A percentile compares a stretch with the other conserved stretches of the same genome.
phyloP scores from a whole-genome alignment of 2,329 filamentous ascomycete species.

The Alternaria infectoria region DNA sequence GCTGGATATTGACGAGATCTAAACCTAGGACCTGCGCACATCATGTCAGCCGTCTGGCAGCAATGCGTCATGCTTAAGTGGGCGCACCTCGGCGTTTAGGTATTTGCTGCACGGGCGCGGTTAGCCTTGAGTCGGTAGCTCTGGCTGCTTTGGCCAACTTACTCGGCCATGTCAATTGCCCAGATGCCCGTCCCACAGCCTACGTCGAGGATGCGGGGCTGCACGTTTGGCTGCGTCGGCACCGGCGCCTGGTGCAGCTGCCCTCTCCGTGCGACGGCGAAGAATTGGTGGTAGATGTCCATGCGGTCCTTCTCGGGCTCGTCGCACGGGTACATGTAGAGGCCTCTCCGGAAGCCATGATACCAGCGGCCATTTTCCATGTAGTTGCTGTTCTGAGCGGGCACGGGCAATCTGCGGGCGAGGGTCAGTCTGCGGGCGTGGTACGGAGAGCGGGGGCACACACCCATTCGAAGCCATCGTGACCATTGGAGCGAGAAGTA shows the following conservation, averaged over 20 bases:
- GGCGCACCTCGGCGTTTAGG: conserved; percentile 58
- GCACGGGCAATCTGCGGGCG: conserved; percentile 44
- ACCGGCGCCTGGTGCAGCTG: conserved; percentile 56
- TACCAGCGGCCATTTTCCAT: conserved; percentile 73
- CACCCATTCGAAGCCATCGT: conserved; percentile 54
- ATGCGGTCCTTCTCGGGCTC: conserved; percentile 78
- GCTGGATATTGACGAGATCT: conserved; percentile 68
- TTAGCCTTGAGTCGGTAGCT: conserved; percentile 34
- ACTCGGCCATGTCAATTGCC: conserved; percentile 85
- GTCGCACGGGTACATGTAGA: conserved; percentile 80
- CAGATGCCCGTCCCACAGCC: conserved; percentile 92
- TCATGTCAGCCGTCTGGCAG: conserved; percentile 33
- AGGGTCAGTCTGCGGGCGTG: conserved; percentile 23
- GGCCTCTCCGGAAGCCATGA: conserved; percentile 69
- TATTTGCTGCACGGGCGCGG: conserved; percentile 54
- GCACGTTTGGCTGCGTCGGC: conserved; percentile 36
- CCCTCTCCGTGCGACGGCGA: conserved; percentile 67
- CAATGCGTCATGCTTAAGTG: conserved; percentile 13
- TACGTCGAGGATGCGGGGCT: conserved; percentile 65
- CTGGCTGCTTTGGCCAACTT: conserved; percentile 47
- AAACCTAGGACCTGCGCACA: conserved; percentile 60
- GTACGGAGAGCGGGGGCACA: conserved; percentile 43
- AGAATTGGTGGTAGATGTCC: conserved; percentile 82
- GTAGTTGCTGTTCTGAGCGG: conserved; percentile 55
- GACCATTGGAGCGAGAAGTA: conserved; percentile 47